Conservation (phyloP, 2,329 filamentous ascomycete genomes). For the Ploettnerulaceae sp. region DNA sequence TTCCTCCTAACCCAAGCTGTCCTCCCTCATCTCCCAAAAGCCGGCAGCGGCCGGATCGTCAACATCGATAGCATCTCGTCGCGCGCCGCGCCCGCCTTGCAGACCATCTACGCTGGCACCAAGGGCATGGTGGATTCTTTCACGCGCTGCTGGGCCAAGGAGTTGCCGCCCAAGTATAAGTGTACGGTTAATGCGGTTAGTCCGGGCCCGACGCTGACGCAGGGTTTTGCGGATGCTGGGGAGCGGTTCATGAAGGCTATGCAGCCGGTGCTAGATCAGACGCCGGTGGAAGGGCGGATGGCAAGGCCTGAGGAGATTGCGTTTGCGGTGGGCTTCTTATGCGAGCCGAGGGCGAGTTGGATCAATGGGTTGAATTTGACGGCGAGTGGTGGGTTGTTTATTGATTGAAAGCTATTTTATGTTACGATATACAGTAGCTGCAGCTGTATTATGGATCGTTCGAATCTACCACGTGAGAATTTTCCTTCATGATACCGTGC, state of each 20-base stretch:
- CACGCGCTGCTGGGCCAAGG: conserved; percentile 39
- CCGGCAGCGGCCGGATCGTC: conserved; percentile 39
- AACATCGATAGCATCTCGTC: no score
- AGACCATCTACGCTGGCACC: conserved; percentile 46
- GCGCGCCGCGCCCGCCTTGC: conserved; percentile 34
- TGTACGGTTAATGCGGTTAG: conserved; percentile 43
- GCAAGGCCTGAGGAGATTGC: conserved; percentile 44
- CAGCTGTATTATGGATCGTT: no score
- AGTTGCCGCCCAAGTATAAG: conserved; percentile 41
- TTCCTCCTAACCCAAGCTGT: conserved; percentile 40
- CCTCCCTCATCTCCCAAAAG: conserved; percentile 37
- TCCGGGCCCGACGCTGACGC: conserved; percentile 41
- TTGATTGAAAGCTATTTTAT: neutral
- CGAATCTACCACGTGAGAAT: no score
- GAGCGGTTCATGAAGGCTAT: conserved; percentile 40
- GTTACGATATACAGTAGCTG: no score
- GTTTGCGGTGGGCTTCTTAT: conserved; percentile 42
- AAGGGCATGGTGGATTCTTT: conserved; percentile 47
- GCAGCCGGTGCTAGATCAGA: conserved; percentile 40
- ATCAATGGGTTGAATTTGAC: conserved; percentile 41
- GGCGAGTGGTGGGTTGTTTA: conserved; percentile 32
- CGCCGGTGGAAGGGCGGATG: conserved; percentile 40
- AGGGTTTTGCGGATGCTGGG: conserved; percentile 34
- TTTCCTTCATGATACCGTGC: no score
- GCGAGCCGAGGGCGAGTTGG: conserved; percentile 42